These are phyloP conservation scores for Fusarium coicis DNA, from an alignment of 2,329 filamentous ascomycete genomes.

Conservation along the genomic window DNA sequence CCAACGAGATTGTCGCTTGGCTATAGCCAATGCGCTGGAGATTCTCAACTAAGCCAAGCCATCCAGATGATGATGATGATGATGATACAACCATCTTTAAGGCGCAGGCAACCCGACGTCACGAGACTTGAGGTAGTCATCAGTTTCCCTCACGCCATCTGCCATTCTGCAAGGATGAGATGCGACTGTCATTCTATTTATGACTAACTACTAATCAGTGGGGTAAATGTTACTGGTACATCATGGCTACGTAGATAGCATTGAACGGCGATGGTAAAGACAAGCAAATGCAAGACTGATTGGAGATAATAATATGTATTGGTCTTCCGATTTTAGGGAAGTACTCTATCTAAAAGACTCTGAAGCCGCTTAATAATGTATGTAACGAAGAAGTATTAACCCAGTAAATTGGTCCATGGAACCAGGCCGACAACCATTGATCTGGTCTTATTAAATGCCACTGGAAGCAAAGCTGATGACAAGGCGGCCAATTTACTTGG, in stretches of 20 bases:
- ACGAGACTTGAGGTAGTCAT: neutral
- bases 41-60: neutral
- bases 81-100: rapidly evolving
- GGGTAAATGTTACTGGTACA: rapidly evolving
- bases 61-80: neutral
- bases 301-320: slow-evolving; percentile 1
- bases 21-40: neutral
- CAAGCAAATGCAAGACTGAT: rapidly evolving
- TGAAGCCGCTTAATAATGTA: neutral
- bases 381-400: neutral
- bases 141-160: neutral
- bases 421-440: neutral
- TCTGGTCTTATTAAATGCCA: neutral
- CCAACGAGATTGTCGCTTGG: neutral
- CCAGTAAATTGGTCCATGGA: neutral
- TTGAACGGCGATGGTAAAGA: rapidly evolving
- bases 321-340: neutral
- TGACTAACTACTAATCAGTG: neutral
- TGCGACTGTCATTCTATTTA: too few relatives aligned
- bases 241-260: rapidly evolving
- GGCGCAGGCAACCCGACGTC: rapidly evolving
- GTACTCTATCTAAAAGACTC: neutral
- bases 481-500: slow-evolving; percentile 25
- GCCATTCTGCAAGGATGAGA: rapidly evolving
- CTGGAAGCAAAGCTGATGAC: neutral